phyloP scores from a whole-genome alignment of 2,329 filamentous ascomycete species.

The Didymella arachidicola region DNA sequence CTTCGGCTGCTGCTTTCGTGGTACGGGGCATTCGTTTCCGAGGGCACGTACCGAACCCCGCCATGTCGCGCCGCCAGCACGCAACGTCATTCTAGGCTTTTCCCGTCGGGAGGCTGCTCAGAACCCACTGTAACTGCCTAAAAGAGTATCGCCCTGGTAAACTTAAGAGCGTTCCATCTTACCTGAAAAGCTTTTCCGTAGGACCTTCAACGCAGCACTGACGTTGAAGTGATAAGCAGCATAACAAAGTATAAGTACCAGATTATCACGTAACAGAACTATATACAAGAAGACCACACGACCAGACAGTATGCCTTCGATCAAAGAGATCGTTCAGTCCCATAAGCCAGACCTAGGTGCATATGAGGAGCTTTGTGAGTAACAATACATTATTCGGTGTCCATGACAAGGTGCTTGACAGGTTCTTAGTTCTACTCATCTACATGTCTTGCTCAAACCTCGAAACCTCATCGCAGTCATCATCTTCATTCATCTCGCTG shows the following conservation, averaged over 20 bases:
- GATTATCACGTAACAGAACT: not conserved
- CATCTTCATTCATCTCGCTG: not conserved
- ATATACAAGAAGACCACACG: not conserved
- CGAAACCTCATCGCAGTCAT: too few species aligned
- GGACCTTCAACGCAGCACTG: not conserved
- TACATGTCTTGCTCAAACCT: too few species aligned
- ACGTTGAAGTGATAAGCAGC: not conserved
- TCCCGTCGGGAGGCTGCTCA: constrained; percentile 29
- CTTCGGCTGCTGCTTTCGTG: not conserved
- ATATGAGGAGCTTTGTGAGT: constrained; percentile 47
- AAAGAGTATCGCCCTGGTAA: constrained; percentile 1
- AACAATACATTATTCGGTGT: constrained; percentile 9
- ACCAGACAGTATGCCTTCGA: constrained; percentile 36
- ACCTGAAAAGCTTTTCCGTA: constrained; percentile 22
- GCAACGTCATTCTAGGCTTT: constrained; percentile 32
- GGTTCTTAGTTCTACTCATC: not conserved
- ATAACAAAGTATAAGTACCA: not conserved
- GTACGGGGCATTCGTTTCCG: constrained; percentile 1
- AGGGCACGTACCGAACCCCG: constrained; percentile 13
- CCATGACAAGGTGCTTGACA: not conserved
- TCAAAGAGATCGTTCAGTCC: constrained; percentile 36
- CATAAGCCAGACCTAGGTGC: constrained; percentile 37
- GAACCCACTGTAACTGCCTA: constrained; percentile 12
- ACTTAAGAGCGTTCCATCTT: not conserved
- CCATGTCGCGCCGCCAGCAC: constrained; percentile 3